Evolutionary conservation across 345 rosid species (phyloP).

Genomic region (Leavenworthia alabamica): DNA sequence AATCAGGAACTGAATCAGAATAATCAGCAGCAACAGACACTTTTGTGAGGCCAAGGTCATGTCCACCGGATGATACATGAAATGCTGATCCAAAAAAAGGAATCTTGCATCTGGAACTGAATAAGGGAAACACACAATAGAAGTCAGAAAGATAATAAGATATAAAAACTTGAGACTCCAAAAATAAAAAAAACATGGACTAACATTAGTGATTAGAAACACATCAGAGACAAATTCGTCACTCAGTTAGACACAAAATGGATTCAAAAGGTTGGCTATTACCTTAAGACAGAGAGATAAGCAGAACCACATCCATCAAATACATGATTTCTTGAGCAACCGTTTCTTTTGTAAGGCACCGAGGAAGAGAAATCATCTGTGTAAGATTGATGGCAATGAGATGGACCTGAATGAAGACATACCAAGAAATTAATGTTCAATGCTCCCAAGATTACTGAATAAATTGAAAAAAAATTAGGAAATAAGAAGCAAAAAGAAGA

Average conservation of each 20-base stretch:
- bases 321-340: slow-evolving; percentile 39
- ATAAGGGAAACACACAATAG: neutral
- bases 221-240: neutral
- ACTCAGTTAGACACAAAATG: neutral
- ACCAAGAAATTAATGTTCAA: slow-evolving; percentile 4
- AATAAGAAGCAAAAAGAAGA: neutral
- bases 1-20: slow-evolving; percentile 85
- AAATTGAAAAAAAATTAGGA: neutral
- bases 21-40: slow-evolving; percentile 97
- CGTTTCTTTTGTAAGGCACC: slow-evolving; percentile 44
- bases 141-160: neutral
- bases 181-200: neutral
- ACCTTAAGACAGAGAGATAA: slow-evolving; percentile 52
- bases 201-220: neutral
- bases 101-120: slow-evolving; percentile 48
- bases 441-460: neutral
- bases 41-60: slow-evolving; percentile 56
- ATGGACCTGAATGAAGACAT: slow-evolving; percentile 46
- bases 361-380: slow-evolving; percentile 53
- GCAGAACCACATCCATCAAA: slow-evolving; percentile 44
- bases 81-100: slow-evolving; percentile 46
- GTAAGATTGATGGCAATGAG: slow-evolving; percentile 49
- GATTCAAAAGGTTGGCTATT: neutral
- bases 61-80: slow-evolving; percentile 47
- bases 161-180: neutral